These are phyloP conservation scores for Chaetothyriales sp. DNA, from an alignment of 2,329 filamentous ascomycete species.

Conservation along the genomic window DNA sequence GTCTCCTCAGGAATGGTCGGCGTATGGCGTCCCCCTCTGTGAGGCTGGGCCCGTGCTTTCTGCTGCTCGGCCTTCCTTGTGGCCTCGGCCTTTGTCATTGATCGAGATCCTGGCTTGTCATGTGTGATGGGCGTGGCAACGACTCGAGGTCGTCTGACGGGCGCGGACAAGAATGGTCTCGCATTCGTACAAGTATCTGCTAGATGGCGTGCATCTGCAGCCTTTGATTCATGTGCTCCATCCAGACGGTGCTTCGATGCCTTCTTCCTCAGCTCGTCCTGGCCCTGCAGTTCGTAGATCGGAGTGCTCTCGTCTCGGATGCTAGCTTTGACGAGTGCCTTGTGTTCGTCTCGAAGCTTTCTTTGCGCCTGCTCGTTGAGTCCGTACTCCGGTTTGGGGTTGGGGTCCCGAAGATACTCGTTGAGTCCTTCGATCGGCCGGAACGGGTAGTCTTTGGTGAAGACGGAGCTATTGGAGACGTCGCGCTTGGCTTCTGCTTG, in stretches of 20 bases:
- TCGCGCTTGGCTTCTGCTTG: conserved; percentile 7
- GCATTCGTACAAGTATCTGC: conserved; percentile 6
- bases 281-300: not conserved
- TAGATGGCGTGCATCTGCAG: conserved; percentile 2
- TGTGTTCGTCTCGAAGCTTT: not conserved
- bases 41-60: conserved; percentile 1
- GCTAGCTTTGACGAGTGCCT: conserved; percentile 1
- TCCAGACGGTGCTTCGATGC: not conserved
- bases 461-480: conserved; percentile 6
- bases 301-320: conserved; percentile 2
- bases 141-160: conserved; percentile 16
- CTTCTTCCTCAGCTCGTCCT: conserved; percentile 2
- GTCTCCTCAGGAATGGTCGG: conserved; percentile 3
- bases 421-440: conserved; percentile 3
- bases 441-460: not conserved
- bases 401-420: conserved; percentile 4
- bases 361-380: not conserved
- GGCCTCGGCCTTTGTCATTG: conserved; percentile 2
- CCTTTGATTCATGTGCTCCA: conserved; percentile 1
- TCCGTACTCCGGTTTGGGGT: conserved; percentile 1
- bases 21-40: conserved; percentile 5
- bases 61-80: not conserved
- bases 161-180: conserved; percentile 14
- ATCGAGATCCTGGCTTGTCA: not conserved
- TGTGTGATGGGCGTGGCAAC: conserved; percentile 15